Percentiles rank a stretch among this genome's conserved stretches.
phyloP scores from a whole-genome alignment of 306 rosid species.

The Malus sylvestris region DNA sequence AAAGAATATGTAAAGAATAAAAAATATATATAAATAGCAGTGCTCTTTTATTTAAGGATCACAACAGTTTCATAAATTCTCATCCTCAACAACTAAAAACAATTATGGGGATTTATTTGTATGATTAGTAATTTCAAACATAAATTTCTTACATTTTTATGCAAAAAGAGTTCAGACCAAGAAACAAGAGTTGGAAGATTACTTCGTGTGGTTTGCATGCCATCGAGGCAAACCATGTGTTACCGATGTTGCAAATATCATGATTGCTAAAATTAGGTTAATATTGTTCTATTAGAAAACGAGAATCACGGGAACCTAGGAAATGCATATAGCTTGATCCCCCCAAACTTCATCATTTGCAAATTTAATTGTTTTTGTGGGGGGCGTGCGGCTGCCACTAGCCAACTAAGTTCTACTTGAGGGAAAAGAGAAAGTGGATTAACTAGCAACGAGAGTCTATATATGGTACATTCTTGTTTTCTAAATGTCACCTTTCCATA shows the following conservation, averaged over 20 bases:
- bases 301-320: neutral
- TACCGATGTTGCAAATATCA: neutral
- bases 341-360: neutral
- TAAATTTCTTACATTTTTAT: neutral
- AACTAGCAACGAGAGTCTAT: neutral
- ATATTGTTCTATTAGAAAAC: neutral
- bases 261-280: neutral
- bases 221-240: neutral
- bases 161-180: neutral
- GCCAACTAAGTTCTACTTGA: neutral
- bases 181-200: too few species aligned
- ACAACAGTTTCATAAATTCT: neutral
- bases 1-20: too few species aligned
- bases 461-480: neutral
- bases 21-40: too few species aligned
- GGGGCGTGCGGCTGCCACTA: slow-evolving; percentile 15
- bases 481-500: neutral
- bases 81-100: neutral
- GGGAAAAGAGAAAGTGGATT: neutral
- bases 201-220: neutral
- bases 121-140: neutral
- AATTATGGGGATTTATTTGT: neutral
- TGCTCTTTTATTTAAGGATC: neutral
- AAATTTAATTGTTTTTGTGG: slow-evolving; percentile 6
- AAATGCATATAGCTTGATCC: neutral